These are phyloP conservation scores for Elsinoe australis DNA, from an alignment of 2,329 filamentous ascomycete genomes.

Conservation along the genomic window DNA sequence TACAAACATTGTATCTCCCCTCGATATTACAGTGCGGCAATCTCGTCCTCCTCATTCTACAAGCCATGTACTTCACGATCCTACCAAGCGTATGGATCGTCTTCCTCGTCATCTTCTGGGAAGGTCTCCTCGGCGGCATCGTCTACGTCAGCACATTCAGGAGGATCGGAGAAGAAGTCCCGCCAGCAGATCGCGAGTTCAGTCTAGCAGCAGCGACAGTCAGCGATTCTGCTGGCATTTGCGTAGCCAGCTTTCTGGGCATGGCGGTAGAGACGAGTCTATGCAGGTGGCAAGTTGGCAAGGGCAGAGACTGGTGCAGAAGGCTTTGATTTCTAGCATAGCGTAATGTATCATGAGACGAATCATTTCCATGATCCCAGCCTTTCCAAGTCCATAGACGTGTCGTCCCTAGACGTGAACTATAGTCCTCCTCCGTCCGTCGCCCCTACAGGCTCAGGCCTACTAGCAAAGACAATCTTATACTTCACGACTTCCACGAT, in stretches of 20 bases:
- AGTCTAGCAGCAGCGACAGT: conserved; percentile 84
- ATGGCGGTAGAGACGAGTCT: conserved; percentile 75
- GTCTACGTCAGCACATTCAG: conserved; percentile 97
- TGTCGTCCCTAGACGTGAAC: too few relatives aligned
- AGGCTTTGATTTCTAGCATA: conserved; percentile 49
- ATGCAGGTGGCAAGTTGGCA: conserved; percentile 76
- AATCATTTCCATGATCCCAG: neutral
- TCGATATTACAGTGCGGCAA: conserved; percentile 77
- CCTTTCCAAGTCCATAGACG: neutral
- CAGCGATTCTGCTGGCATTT: conserved; percentile 86
- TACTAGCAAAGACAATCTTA: conserved; percentile 74
- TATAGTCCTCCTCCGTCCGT: neutral
- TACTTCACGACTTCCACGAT: conserved; percentile 80
- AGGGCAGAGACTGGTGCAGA: conserved; percentile 57
- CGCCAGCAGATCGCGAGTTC: conserved; percentile 74
- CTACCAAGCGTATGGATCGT: conserved; percentile 81
- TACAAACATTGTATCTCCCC: conserved; percentile 73
- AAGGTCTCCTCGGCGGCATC: conserved; percentile 78
- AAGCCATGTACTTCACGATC: conserved; percentile 66
- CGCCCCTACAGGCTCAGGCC: conserved; percentile 70
- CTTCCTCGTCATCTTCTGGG: conserved; percentile 84
- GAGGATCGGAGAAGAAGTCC: conserved; percentile 79
- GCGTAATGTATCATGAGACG: neutral
- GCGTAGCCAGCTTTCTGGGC: conserved; percentile 74
- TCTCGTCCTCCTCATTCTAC: conserved; percentile 61